These are phyloP conservation scores for Xylaria sp. DNA, from an alignment of 2,329 filamentous ascomycete genomes.

Conservation along the genomic window DNA sequence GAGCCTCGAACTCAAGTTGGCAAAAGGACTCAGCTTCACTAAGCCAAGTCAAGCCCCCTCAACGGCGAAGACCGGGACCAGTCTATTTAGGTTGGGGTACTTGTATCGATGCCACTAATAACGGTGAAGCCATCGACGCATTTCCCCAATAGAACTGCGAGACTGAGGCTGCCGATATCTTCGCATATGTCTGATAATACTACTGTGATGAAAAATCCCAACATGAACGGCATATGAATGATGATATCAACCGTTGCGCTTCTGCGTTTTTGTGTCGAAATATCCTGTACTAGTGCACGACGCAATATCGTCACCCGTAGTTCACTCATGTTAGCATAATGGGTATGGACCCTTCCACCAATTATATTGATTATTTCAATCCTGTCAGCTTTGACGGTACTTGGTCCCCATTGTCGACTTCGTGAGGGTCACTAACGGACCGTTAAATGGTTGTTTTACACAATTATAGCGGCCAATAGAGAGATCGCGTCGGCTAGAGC, in stretches of 20 bases:
- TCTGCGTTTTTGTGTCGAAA: not conserved
- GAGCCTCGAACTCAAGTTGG: constrained; percentile 11
- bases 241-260: constrained; percentile 16
- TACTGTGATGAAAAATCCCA: constrained; percentile 25
- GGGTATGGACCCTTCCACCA: not conserved
- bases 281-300: not conserved
- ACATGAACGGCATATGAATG: not conserved
- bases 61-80: constrained; percentile 31
- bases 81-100: constrained; percentile 19
- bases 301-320: not conserved
- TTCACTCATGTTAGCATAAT: not conserved
- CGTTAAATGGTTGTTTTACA: not conserved
- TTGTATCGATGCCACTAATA: constrained; percentile 4
- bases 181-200: constrained; percentile 21
- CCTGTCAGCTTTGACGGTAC: not conserved
- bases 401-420: not conserved
- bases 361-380: not conserved
- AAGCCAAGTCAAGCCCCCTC: constrained; percentile 19
- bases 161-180: constrained; percentile 23
- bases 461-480: constrained; percentile 7
- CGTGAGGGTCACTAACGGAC: constrained; percentile 2
- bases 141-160: constrained; percentile 23
- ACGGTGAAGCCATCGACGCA: constrained; percentile 29
- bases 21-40: constrained; percentile 21
- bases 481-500: not conserved